These are phyloP conservation scores for Cladophialophora immunda DNA, from an alignment of 2,329 filamentous ascomycete genomes.

Conservation along the genomic window DNA sequence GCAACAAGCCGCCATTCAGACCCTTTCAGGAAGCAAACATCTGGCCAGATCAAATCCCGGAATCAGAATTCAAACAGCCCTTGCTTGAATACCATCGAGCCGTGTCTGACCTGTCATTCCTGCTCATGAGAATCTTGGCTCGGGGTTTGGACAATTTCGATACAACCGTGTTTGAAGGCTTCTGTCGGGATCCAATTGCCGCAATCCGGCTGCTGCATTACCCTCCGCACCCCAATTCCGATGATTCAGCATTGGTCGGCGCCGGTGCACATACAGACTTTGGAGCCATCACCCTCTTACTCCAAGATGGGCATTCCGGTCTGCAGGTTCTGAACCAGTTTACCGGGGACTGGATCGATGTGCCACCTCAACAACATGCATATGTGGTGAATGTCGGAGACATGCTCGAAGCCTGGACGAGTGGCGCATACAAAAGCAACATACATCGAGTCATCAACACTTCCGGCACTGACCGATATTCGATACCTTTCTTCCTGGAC, in stretches of 20 bases:
- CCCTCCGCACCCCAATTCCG: constrained; percentile 41
- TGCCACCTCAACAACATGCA: constrained; percentile 55
- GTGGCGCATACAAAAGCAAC: constrained; percentile 62
- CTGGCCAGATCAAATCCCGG: constrained; percentile 28
- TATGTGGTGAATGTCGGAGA: constrained; percentile 56
- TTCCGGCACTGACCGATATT: constrained; percentile 61
- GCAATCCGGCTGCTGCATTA: constrained; percentile 44
- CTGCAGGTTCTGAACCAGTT: constrained; percentile 61
- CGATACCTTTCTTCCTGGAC: constrained; percentile 65
- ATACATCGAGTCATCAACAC: constrained; percentile 66
- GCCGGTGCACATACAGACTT: constrained; percentile 56
- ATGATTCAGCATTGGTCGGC: constrained; percentile 38
- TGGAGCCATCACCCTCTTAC: constrained; percentile 66
- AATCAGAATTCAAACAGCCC: constrained; percentile 28
- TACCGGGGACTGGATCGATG: constrained; percentile 56
- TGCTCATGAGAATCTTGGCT: constrained; percentile 49
- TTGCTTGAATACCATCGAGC: constrained; percentile 33
- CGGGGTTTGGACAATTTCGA: constrained; percentile 57
- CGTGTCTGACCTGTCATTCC: constrained; percentile 24
- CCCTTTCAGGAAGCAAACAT: constrained; percentile 34
- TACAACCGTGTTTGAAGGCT: constrained; percentile 41
- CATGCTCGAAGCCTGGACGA: constrained; percentile 52
- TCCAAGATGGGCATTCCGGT: constrained; percentile 61
- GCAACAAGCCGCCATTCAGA: constrained; percentile 35
- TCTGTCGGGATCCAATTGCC: constrained; percentile 42